Base-by-base conservation (phyloP, 1,139 yeast genomes). In the Suhomyces taliae region DNA sequence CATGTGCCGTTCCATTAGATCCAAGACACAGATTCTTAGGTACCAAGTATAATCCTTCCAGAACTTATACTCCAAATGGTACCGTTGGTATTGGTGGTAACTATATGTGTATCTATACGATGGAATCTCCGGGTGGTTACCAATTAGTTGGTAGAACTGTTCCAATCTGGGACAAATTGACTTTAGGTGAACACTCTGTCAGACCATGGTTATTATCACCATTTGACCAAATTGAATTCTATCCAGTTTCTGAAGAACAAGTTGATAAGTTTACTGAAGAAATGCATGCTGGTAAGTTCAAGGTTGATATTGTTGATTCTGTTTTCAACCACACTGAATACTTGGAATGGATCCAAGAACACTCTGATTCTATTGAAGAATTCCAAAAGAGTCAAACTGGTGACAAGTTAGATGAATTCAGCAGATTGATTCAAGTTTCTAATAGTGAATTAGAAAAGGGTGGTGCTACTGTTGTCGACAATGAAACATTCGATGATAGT, bases 111-210 rank as follows among this genome's bases (percentile, higher is more conserved):
- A 91, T 93, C 58, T 93, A 93, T 69, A 90, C 98, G 39, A 90
- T 91, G 91, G 97, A 91, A 59, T 89, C 97, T 27, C 99, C 99
- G 45, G 99, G 99, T 70, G 99, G 99, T 31, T 93, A 93, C 69
- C 98, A 91, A 72, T 79, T 93, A 59, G 93, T 90, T 53, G 99
- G 98, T 48, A 82, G 98, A 65, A 93, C 99, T 6, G 84, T 93
- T 55, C 98, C 98, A 49, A 91, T 91, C 57, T 93, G 99, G 99
- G 98, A 93, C 67, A 91, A 90, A 71, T 78, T 91, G 59, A 79
- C 89, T 33, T 74, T 93, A 51, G 93, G 93, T 44, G 69, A 74
- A 19, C 90, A 85, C 56, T 75, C 85, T 7, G 82, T 80, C 46
- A 73, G 84, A 47, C 98, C 98, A 48, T 93, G 98, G 98, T 74